Evolutionary conservation across 305 asterid genomes (phyloP), one percentile per base, ranked within the genome.

Genomic region (Rubia balearica): DNA sequence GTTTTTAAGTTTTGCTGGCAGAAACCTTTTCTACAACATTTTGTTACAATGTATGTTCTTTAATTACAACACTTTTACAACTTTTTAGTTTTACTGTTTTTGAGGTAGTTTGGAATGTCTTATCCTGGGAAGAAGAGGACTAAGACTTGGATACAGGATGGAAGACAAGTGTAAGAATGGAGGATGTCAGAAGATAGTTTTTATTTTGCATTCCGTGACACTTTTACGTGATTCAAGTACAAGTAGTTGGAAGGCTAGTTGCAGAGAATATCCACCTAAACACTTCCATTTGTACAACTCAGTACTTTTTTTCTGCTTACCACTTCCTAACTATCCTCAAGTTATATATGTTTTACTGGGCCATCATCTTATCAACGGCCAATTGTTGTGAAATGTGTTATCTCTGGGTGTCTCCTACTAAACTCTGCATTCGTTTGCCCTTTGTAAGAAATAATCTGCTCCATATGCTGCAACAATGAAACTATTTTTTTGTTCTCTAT

Each of bases 401-500:
- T 36, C 38, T 61, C 38, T 55, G 8, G 45, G 22, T 9, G 40
- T 61, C 41, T 33, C 67, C 22, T 49, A 16, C 55, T 36, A 16
- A 30, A 16, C 21, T 14, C 41, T 45, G 19, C 14, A 51, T 41
- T 13, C 65, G 62, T 33, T 42, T 8, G 9, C 56, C 17, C 49
- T 62, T 57, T 70, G 38, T 27, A 10, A 22, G 38, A 60, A 60
- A 60, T 30, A 22, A 24, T 60, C 65, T 65, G 24, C 27, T 38
- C 49, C 62, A 61, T 42, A 13, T 14, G 27, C 19, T 33, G 38
- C 24, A 61, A 13, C 9, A n/a, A 68, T 67, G 56, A 68, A 45
- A 27, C 24, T 8, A 49, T 21, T 42, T 13, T 61, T 71, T 78
- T 75, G 67, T 59, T 75, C 67, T 51, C 76, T 74, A 62, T 84